These are phyloP conservation scores for Epichloe gansuensis DNA, from an alignment of 2,329 filamentous ascomycete species.

Conservation along the genomic window DNA sequence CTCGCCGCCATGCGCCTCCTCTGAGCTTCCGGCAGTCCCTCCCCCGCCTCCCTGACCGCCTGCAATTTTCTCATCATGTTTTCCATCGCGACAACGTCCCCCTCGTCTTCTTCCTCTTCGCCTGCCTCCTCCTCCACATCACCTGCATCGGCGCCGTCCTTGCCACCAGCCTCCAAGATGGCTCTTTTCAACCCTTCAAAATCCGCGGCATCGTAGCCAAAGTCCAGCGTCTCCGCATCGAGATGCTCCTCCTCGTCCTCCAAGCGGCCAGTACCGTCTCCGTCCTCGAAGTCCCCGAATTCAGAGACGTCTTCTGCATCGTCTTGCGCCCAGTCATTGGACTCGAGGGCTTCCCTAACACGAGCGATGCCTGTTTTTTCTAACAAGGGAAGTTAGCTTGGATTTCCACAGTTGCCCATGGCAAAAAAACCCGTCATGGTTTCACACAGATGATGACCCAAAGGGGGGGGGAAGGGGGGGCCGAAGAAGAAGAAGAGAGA, in stretches of 20 bases:
- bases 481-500: not conserved
- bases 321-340: constrained; percentile 48
- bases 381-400: constrained; percentile 11
- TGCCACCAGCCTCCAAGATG: constrained; percentile 32
- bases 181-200: constrained; percentile 39
- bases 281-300: constrained; percentile 19
- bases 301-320: constrained; percentile 14
- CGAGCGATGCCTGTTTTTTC: constrained; percentile 48
- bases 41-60: constrained; percentile 45
- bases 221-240: constrained; percentile 36
- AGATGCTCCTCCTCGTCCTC: constrained; percentile 20
- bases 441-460: not conserved
- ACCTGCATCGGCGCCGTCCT: constrained; percentile 5
- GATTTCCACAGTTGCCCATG: too few relatives aligned
- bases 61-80: constrained; percentile 52
- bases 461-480: not conserved
- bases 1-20: constrained; percentile 46
- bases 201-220: constrained; percentile 38
- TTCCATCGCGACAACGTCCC: constrained; percentile 43
- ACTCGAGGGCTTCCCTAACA: constrained; percentile 47
- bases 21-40: constrained; percentile 47
- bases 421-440: not conserved
- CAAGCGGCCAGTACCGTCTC: constrained; percentile 11
- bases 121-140: too few relatives aligned
- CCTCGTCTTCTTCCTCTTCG: constrained; percentile 24